Evolutionary conservation across 208 protist species (phyloP), one percentile per base, ranked within the genome.

Genomic region (Crithidia thermophila): DNA sequence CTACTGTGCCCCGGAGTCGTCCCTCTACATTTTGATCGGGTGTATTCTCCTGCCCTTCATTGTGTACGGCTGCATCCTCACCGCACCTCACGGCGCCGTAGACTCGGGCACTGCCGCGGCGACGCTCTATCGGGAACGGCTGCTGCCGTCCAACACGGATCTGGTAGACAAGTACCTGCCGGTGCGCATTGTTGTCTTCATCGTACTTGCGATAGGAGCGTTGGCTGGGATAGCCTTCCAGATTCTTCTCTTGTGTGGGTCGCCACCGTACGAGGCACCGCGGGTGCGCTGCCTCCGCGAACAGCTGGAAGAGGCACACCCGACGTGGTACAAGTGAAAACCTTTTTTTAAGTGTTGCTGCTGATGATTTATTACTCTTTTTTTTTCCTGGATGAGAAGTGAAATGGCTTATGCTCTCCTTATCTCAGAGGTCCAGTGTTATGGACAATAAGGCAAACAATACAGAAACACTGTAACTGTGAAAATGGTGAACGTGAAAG

Each of bases 21-120:
- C 68, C 21, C 31, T 95, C n/a, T 75, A 74, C 56, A 83, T 91
- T 53, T 31, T 83, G 14, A 3, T 87, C n/a, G 77, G 39, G 21
- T 83, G 67, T 56, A 31, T 88, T 16, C 23, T 73, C 28, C 51
- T 95, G 25, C 90, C 90, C 13, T 80, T 93, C 23, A 80, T 90
- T 55, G 85, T 93, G 33, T 93, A 89, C 64, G 87, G 81, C 43
- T 86, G 77, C 67, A 91, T 95, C 52, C 39, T 92, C 14, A 85
- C 79, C 14, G 75, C 79, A 10, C 77, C 84, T 11, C 62, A 52
- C 33, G 45, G 27, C 27, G 25, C 65, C 31, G 31, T 51, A 0
- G 45, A 40, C 56, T 40, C 31, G 10, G 23, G 45, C 34, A 50
- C 62, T 7, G 49, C 59, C 3, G 64, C 59, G 10, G 4, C 7